Conservation (phyloP, 2,329 filamentous ascomycete genomes). For the Trichophyton mentagrophytes region DNA sequence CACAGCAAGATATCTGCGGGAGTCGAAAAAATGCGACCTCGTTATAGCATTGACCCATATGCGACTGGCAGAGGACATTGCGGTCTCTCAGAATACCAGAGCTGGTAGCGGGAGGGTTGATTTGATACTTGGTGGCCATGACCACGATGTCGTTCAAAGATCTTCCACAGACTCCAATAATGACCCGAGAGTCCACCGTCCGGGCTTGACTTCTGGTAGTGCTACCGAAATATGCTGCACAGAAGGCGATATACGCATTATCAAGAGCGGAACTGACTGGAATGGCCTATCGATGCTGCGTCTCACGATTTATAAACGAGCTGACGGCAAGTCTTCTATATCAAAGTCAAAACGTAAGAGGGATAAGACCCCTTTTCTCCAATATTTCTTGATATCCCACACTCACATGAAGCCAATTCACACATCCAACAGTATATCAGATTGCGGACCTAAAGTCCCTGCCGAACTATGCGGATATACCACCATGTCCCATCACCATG, state of each 20-base stretch:
- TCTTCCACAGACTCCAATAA: background rate
- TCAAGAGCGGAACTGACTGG: background rate
- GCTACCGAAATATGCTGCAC: background rate
- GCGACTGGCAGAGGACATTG: background rate
- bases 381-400: too few relatives aligned
- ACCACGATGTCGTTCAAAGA: background rate
- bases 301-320: background rate
- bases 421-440: background rate
- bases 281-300: background rate
- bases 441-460: background rate
- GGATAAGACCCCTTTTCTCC: background rate
- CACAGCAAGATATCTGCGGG: background rate
- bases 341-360: background rate
- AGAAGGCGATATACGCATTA: background rate
- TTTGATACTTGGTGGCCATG: background rate
- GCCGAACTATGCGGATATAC: background rate
- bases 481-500: background rate
- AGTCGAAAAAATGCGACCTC: background rate
- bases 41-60: background rate
- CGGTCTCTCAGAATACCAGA: background rate
- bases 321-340: background rate
- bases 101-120: background rate
- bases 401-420: background rate
- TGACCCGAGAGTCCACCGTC: background rate
- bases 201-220: background rate